Evolutionary conservation across 345 rosid genomes (phyloP).

Genomic region (Erucastrum elatum): DNA sequence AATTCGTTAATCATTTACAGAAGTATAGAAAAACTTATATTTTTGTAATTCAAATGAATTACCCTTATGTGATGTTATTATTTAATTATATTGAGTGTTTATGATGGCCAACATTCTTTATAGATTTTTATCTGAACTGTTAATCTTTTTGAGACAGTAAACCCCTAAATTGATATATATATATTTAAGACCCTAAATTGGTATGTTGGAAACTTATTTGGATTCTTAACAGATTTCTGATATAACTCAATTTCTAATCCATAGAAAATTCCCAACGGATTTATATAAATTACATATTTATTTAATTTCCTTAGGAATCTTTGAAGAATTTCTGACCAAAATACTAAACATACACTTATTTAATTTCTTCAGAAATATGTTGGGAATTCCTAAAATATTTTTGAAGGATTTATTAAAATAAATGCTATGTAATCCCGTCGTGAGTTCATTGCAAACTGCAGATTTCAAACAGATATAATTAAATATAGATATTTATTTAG

Average conservation of each 20-base stretch:
- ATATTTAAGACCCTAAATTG: background rate
- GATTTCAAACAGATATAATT: background rate
- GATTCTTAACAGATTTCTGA: no score
- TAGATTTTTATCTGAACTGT: no score
- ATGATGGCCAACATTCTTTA: background rate
- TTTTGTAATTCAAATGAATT: background rate
- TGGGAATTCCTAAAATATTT: background rate
- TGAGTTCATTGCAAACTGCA: background rate
- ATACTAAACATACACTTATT: no score
- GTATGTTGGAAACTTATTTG: background rate
- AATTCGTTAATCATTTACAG: background rate
- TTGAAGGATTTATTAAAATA: no score
- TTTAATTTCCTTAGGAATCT: background rate
- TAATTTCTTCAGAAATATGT: background rate
- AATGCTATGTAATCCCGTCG: no score
- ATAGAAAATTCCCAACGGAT: background rate
- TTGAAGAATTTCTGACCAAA: background rate
- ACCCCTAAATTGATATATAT: no score
- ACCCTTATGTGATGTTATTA: background rate
- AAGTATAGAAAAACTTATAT: no score
- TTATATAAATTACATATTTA: no score
- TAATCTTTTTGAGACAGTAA: no score
- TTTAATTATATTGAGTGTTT: background rate
- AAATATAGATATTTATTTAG: no score
- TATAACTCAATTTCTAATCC: no score